phyloP scores from a whole-genome alignment of 1,284 basidiomycete species.

The Rhodotorula mucilaginosa region DNA sequence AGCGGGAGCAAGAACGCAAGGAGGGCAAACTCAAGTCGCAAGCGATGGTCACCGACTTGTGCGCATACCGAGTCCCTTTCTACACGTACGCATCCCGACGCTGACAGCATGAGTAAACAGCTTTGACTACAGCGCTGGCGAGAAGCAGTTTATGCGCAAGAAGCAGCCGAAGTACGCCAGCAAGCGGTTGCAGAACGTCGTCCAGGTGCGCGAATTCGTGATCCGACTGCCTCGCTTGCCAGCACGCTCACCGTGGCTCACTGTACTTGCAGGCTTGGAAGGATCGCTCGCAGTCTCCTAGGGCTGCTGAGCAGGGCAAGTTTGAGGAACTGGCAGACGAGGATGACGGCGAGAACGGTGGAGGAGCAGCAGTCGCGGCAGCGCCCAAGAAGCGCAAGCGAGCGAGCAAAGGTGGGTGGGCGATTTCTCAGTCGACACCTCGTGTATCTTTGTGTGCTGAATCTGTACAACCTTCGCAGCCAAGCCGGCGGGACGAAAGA shows the following conservation, averaged over 20 bases:
- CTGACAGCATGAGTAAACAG: neutral
- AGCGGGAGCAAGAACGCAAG: conserved; percentile 70
- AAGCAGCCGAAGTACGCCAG: conserved; percentile 62
- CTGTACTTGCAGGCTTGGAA: conserved; percentile 18
- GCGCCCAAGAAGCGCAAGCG: conserved; percentile 15
- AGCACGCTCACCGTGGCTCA: too few species aligned
- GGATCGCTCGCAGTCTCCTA: neutral
- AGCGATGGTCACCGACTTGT: conserved; percentile 59
- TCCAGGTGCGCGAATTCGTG: conserved; percentile 47
- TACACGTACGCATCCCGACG: too few species aligned
- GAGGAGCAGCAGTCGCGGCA: conserved; percentile 12
- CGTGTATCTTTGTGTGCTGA: neutral
- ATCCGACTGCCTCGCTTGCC: neutral
- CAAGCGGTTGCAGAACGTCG: conserved; percentile 84
- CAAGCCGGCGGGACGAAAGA: conserved; percentile 3
- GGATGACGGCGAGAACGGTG: neutral
- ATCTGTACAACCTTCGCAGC: neutral
- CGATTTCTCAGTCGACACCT: too few species aligned
- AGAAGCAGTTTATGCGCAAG: conserved; percentile 47
- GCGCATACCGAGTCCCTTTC: neutral
- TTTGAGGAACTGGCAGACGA: conserved; percentile 11
- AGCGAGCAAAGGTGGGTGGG: neutral
- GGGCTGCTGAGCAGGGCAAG: conserved; percentile 17
- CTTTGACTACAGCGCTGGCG: conserved; percentile 55
- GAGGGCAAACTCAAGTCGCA: conserved; percentile 60